phyloP scores from a whole-genome alignment of 73 alveolate genomes.

The Uronychia setigera region DNA sequence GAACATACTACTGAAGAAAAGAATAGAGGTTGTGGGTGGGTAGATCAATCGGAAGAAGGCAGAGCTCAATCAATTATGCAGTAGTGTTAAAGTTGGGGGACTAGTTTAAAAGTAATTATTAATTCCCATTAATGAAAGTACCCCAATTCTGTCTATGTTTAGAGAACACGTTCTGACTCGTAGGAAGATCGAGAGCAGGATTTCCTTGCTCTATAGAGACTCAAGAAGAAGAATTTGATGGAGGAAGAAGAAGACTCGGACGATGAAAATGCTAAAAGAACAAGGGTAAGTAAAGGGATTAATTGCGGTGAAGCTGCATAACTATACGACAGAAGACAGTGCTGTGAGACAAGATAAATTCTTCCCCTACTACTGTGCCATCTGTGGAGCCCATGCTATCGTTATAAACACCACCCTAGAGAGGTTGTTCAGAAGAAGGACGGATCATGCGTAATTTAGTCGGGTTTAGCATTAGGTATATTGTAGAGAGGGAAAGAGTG shows the following conservation, averaged over 20 bases:
- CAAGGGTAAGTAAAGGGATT: background rate
- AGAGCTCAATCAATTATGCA: background rate
- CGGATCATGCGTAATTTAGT: background rate
- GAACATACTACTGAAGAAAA: background rate
- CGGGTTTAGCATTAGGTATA: background rate
- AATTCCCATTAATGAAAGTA: background rate
- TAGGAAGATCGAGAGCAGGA: background rate
- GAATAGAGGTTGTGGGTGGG: background rate
- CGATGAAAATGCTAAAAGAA: background rate
- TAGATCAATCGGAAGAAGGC: background rate
- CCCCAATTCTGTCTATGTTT: background rate
- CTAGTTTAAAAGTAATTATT: no score
- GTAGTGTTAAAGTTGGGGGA: no score
- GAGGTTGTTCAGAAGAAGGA: background rate
- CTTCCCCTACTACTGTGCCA: background rate
- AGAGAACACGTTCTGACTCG: background rate
- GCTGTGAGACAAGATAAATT: background rate
- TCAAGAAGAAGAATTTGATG: background rate
- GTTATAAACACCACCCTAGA: background rate
- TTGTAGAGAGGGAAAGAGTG: background rate
- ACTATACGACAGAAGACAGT: background rate
- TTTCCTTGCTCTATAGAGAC: background rate
- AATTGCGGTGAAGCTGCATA: background rate
- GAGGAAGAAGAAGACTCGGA: background rate
- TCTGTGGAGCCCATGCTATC: conserved; percentile 1